Evolutionary conservation across 2,329 filamentous ascomycete genomes (phyloP), one percentile per base, ranked within the genome.

Genomic region (Fusarium sterilihyphosum): DNA sequence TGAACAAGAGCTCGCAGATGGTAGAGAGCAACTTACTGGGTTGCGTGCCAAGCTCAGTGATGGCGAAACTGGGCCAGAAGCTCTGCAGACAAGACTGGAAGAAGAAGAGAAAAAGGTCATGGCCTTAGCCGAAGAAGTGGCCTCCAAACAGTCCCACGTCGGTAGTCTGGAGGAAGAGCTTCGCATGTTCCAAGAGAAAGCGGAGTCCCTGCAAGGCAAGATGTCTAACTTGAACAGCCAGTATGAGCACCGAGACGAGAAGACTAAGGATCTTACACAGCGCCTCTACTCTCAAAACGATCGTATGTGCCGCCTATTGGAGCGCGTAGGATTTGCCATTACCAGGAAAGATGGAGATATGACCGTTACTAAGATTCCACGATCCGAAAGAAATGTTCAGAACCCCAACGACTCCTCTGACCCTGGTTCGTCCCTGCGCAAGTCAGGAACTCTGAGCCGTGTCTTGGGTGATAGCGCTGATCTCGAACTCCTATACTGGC

Each of bases 241-340:
- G 58, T 90, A 94, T 53, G 91, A 94, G 49, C 87, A 90, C 52
- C 93, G 94, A 52, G 92, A 92, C 46, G 86, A 87, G 60, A 92
- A 92, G 71, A 92, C 94, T 10, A 94, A 94, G 80, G 94, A 98
- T 73, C 86, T 98, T 18, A 97, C 95, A 3, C 93, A 95, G 78
- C 91, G 92, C 64, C 86, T 98, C 8, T 97, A 94, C 80, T 88
- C 91, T 3, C 94, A 98, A 71, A 95, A 96, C 71, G 93, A 97
- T 76, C 92, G 94, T 31, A 86, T 98, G n/a, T 89, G 90, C 67
- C 91, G 92, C 59, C 90, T 99, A 54, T 87, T 99, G 2, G 95
- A 98, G 80, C 90, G 94, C 37, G 87, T 98, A 9, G 96, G 96
- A 18, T 98, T 96, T 80, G 91, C 92, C 1, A 89, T 98, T 22